Conservation (phyloP, 2,329 filamentous ascomycete species). For the Aspergillus vadensis region DNA sequence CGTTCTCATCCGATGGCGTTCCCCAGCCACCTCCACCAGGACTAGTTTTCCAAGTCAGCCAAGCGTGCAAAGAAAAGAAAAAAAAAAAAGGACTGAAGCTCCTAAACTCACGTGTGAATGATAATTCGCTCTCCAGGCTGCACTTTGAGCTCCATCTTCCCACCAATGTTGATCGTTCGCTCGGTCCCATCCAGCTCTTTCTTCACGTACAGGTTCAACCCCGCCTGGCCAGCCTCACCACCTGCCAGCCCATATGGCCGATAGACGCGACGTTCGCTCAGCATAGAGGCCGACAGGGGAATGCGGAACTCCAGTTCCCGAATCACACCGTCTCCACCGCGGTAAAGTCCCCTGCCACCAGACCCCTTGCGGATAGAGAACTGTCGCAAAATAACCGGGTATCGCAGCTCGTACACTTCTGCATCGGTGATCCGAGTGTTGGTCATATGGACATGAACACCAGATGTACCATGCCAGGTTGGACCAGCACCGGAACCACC, state of each 20-base stretch:
- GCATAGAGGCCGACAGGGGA: constrained; percentile 75
- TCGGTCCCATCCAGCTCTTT: constrained; percentile 63
- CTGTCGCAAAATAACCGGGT: constrained; percentile 72
- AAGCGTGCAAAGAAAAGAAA: too few species aligned
- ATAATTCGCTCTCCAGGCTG: constrained; percentile 63
- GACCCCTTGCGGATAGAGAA: constrained; percentile 68
- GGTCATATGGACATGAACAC: constrained; percentile 84
- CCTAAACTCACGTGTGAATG: constrained; percentile 52
- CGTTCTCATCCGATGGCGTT: not conserved
- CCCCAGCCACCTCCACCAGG: constrained; percentile 52
- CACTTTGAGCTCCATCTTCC: constrained; percentile 65
- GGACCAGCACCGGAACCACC: constrained; percentile 76
- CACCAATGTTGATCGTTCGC: constrained; percentile 60
- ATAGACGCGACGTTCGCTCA: constrained; percentile 75
- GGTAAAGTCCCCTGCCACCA: constrained; percentile 67
- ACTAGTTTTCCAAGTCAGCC: not conserved
- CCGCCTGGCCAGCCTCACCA: constrained; percentile 75
- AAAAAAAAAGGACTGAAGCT: too few species aligned
- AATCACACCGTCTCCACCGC: constrained; percentile 74
- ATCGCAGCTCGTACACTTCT: constrained; percentile 78
- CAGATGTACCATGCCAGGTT: constrained; percentile 73
- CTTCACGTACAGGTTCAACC: constrained; percentile 84
- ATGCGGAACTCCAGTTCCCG: constrained; percentile 83
- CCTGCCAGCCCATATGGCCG: constrained; percentile 81
- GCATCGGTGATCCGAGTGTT: constrained; percentile 84